Evolutionary conservation across 768 basidiomycete species (phyloP), one percentile per base, ranked within the genome.

Genomic region (Russula earlei): DNA sequence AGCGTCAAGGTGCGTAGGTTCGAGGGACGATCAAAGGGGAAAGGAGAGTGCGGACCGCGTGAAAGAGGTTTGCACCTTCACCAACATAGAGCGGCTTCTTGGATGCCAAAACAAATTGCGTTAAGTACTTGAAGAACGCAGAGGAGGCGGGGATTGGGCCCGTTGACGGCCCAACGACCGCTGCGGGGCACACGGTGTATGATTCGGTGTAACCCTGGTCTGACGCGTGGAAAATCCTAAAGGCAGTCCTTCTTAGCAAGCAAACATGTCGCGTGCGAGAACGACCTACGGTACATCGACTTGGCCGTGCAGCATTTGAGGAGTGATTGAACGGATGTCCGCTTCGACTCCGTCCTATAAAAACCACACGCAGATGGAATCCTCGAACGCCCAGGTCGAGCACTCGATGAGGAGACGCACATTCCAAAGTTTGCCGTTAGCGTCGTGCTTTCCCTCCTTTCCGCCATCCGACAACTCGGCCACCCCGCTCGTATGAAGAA

Each of bases 401-500:
- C 15, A 1, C 10, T 17, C 2, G n/a, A 44, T 15, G 14, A 1
- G 25, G 19, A 46, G 29, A 47, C 57, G 24, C 8, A 59, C 54
- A 17, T 59, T 49, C 54, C 43, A 59, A 14, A 46, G 4, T 19
- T 34, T 55, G 34, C n/a, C 9, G 27, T 17, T 27, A 17, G 54
- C 19, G n/a, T 55, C 42, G 15, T 49, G 54, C 34, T 43, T 55
- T 17, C 58, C 58, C 43, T 55, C 48, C 10, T 5, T 43, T 11
- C 34, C 8, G 14, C 27, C 33, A 7, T 55, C 58, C 15, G n/a
- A 11, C 48, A 59, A 59, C 10, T 49, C 43, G 2, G 34, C 47
- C 19, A 40, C 29, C 10, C 58, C 58, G 33, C 58, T 59, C 7
- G 58, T 59, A 17, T 59, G 58, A 6, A 55, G 33, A 7, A 59